These are phyloP conservation scores for Ganoderma meredithae DNA, from an alignment of 1,284 basidiomycete species.

Conservation along the genomic window DNA sequence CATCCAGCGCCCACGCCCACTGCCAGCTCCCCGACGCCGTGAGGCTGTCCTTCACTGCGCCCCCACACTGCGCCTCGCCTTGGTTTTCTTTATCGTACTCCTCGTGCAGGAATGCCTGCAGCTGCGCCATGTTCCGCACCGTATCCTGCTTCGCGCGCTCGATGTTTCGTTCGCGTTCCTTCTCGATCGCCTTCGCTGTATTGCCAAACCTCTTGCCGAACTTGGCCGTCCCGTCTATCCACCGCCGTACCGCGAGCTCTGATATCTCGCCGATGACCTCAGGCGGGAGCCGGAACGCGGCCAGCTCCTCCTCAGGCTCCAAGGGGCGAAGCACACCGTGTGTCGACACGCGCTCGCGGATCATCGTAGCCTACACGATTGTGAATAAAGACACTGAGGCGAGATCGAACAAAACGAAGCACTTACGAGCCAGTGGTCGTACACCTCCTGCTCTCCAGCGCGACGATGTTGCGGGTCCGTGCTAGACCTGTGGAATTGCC, in stretches of 20 bases:
- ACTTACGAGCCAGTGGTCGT: constrained; percentile 59
- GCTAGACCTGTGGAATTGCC: constrained; percentile 33
- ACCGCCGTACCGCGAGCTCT: constrained; percentile 69
- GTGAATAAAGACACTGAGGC: too few species aligned
- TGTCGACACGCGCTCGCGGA: constrained; percentile 74
- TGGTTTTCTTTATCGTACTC: not conserved
- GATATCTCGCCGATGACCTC: constrained; percentile 77
- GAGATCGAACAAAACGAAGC: too few species aligned
- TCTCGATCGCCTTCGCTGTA: constrained; percentile 63
- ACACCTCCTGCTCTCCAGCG: constrained; percentile 75
- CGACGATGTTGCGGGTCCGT: constrained; percentile 44
- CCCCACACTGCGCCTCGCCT: constrained; percentile 33
- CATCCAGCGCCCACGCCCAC: constrained; percentile 81
- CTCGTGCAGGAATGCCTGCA: constrained; percentile 47
- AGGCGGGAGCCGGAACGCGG: constrained; percentile 56
- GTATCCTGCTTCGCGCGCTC: constrained; percentile 66
- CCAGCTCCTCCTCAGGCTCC: constrained; percentile 59
- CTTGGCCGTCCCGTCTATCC: constrained; percentile 60
- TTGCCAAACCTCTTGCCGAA: constrained; percentile 72
- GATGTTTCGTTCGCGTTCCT: constrained; percentile 64
- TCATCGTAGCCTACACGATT: constrained; percentile 58
- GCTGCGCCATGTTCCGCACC: constrained; percentile 52
- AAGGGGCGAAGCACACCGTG: constrained; percentile 65
- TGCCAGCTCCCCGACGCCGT: constrained; percentile 62
- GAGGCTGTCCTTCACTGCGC: constrained; percentile 57